These are phyloP conservation scores for Pseudogymnoascus sp. DNA, from an alignment of 2,329 filamentous ascomycete genomes.

Conservation along the genomic window DNA sequence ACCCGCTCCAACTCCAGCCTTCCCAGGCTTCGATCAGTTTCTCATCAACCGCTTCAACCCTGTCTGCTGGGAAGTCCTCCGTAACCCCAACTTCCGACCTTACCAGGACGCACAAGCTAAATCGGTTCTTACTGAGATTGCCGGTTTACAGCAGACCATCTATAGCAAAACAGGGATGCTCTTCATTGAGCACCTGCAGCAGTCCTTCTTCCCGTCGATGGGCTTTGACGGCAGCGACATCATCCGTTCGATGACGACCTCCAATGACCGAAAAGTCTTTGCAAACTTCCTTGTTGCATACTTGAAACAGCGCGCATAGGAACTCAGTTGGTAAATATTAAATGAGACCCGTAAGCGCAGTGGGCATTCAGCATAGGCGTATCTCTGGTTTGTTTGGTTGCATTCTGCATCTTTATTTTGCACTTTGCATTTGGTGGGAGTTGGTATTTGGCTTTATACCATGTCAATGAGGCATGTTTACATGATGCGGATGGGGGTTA, in stretches of 20 bases:
- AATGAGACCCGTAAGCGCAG: constrained; percentile 3
- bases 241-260: constrained; percentile 50
- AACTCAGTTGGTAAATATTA: constrained; percentile 7
- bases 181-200: constrained; percentile 65
- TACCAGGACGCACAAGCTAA: constrained; percentile 77
- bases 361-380: constrained; percentile 7
- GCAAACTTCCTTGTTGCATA: constrained; percentile 57
- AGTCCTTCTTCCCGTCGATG: constrained; percentile 55
- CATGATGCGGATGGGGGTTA: background rate
- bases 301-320: constrained; percentile 34
- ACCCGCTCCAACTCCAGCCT: constrained; percentile 46
- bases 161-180: constrained; percentile 81
- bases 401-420: constrained; percentile 7
- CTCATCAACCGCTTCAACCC: constrained; percentile 84
- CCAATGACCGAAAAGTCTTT: constrained; percentile 53
- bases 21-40: constrained; percentile 88
- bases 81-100: constrained; percentile 70
- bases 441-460: constrained; percentile 6
- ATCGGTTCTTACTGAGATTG: constrained; percentile 82
- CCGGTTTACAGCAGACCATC: constrained; percentile 78
- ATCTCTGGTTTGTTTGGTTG: constrained; percentile 8
- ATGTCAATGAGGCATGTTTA: constrained; percentile 9
- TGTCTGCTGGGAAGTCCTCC: constrained; percentile 82
- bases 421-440: constrained; percentile 7
- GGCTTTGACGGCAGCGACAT: constrained; percentile 57